These are phyloP conservation scores for Sarocladium oryzae DNA, from an alignment of 2,329 filamentous ascomycete genomes.

Conservation along the genomic window DNA sequence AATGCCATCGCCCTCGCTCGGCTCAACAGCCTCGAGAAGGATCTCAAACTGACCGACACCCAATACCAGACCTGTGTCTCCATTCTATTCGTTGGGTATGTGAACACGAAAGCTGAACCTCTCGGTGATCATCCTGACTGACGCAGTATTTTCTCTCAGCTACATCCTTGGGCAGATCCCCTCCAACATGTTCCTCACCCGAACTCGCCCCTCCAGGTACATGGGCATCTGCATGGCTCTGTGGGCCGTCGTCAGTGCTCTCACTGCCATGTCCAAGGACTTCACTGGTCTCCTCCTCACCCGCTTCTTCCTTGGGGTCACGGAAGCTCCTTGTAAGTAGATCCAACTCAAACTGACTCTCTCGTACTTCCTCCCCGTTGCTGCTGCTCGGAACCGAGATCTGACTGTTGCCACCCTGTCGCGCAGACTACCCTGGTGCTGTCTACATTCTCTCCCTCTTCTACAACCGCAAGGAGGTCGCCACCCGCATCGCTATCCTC, in stretches of 20 bases:
- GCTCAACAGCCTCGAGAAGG: conserved; percentile 24
- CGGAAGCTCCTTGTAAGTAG: conserved; percentile 38
- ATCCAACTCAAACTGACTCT: too few relatives aligned
- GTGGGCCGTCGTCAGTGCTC: conserved; percentile 41
- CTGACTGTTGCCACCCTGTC: background rate
- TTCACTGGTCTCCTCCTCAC: conserved; percentile 43
- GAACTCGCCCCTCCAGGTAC: conserved; percentile 34
- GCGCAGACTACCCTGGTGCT: conserved; percentile 36
- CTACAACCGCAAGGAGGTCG: conserved; percentile 60
- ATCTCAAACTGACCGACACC: conserved; percentile 18
- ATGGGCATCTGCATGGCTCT: conserved; percentile 38
- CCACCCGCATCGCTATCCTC: conserved; percentile 52
- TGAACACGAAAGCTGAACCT: background rate
- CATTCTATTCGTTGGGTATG: conserved; percentile 31
- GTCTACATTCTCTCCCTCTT: conserved; percentile 41
- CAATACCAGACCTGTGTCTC: conserved; percentile 25
- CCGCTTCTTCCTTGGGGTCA: conserved; percentile 36
- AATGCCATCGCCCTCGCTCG: conserved; percentile 40
- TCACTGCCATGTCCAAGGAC: conserved; percentile 39
- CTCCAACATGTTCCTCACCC: conserved; percentile 38
- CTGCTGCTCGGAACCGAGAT: too few relatives aligned
- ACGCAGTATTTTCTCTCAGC: background rate
- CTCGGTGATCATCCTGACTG: background rate
- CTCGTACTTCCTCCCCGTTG: conserved; percentile 33
- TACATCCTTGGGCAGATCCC: conserved; percentile 37